Conservation (phyloP, 1,284 basidiomycete genomes). For the Papiliotrema laurentii region DNA sequence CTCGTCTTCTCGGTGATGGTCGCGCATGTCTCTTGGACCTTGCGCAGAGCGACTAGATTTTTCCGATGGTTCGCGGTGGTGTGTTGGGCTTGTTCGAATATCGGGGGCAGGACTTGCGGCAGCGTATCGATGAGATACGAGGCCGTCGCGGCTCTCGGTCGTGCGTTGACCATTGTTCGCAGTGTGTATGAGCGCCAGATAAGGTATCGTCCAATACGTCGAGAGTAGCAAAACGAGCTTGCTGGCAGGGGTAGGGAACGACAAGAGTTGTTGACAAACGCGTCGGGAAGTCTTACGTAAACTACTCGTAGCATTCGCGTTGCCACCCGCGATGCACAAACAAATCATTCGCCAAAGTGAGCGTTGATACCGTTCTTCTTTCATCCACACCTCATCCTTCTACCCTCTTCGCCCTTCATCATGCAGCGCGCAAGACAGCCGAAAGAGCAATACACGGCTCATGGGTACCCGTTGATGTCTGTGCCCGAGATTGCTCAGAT, state of each 20-base stretch:
- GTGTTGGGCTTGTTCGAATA: slow-evolving; percentile 77
- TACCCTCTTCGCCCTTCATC: slow-evolving; percentile 9
- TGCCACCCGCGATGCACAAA: not conserved
- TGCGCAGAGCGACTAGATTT: slow-evolving; percentile 81
- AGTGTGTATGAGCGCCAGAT: not conserved
- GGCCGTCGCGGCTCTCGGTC: slow-evolving; percentile 16
- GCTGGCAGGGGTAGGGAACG: not conserved
- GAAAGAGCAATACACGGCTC: slow-evolving; percentile 11
- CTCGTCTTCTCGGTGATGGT: slow-evolving; percentile 56
- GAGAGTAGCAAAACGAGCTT: not conserved
- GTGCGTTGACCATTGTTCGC: slow-evolving; percentile 21
- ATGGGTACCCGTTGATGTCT: slow-evolving; percentile 36
- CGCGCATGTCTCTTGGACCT: slow-evolving; percentile 68
- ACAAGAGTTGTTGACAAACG: not conserved
- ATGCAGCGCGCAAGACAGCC: slow-evolving; percentile 11
- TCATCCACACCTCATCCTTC: not conserved
- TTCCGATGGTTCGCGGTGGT: slow-evolving; percentile 85
- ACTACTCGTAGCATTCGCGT: not conserved
- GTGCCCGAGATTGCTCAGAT: slow-evolving; percentile 31
- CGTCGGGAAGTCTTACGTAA: not conserved
- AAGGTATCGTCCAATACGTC: too few species aligned
- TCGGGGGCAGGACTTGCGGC: slow-evolving; percentile 52
- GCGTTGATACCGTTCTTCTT: not conserved
- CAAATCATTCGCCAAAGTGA: not conserved
- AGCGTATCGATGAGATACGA: slow-evolving; percentile 38